Percentiles rank a stretch among this genome's conserved stretches.
These are phyloP conservation scores for Fusarium sp. DNA, from an alignment of 2,329 filamentous ascomycete genomes.

Conservation along the genomic window DNA sequence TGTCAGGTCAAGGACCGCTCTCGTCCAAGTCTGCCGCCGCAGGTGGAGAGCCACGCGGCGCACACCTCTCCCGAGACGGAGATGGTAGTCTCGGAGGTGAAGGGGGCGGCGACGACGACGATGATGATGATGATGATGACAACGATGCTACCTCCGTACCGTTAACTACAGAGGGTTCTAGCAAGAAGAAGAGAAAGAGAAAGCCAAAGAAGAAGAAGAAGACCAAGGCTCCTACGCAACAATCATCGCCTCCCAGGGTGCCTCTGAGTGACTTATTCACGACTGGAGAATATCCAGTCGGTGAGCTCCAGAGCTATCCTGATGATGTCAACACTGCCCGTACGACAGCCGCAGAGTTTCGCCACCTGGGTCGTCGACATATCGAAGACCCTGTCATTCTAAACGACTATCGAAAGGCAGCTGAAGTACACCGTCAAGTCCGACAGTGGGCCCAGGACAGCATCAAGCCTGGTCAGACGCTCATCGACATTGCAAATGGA, in stretches of 20 bases:
- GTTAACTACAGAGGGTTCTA: constrained; percentile 24
- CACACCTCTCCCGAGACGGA: constrained; percentile 53
- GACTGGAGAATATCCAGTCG: constrained; percentile 42
- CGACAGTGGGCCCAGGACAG: constrained; percentile 80
- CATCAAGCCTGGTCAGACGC: constrained; percentile 78
- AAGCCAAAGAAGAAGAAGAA: constrained; percentile 40
- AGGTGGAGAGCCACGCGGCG: constrained; percentile 55
- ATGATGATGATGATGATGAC: constrained; percentile 37
- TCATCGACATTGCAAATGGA: constrained; percentile 80
- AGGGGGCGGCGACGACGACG: constrained; percentile 45
- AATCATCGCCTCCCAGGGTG: constrained; percentile 49
- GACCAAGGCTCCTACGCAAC: constrained; percentile 39
- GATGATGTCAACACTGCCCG: constrained; percentile 35
- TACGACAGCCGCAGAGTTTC: constrained; percentile 41
- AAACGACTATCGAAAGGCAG: constrained; percentile 78
- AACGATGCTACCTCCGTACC: constrained; percentile 38
- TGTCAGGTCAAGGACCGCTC: constrained; percentile 32
- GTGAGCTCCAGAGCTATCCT: constrained; percentile 43
- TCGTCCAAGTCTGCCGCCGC: constrained; percentile 29
- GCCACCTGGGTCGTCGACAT: constrained; percentile 34
- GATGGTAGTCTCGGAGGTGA: constrained; percentile 52
- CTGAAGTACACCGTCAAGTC: constrained; percentile 83
- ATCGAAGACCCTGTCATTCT: constrained; percentile 62
- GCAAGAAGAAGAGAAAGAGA: constrained; percentile 44
- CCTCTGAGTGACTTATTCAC: constrained; percentile 46